Percentiles rank a stretch among this genome's conserved stretches.
Evolutionary conservation across 1,284 basidiomycete species (phyloP).

Genomic region (Psilocybe mexicana): DNA sequence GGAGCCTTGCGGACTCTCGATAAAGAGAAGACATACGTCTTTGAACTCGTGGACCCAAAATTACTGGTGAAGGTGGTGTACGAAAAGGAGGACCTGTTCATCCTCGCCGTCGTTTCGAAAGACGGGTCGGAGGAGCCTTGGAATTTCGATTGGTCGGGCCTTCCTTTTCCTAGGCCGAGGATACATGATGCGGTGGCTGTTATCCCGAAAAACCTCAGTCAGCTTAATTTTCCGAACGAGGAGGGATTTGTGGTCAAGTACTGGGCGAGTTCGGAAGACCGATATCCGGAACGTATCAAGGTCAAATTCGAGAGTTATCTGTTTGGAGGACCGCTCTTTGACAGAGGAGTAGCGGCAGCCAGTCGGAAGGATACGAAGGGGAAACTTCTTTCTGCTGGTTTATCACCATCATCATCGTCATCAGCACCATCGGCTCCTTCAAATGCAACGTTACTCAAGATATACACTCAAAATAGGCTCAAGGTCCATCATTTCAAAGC

Average conservation of each 20-base stretch:
- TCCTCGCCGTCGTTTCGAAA: conserved; percentile 20
- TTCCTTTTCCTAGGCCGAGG: conserved; percentile 21
- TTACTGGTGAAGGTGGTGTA: conserved; percentile 23
- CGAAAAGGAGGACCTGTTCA: conserved; percentile 13
- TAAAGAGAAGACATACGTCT: conserved; percentile 22
- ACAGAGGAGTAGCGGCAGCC: background rate
- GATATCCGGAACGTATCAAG: conserved; percentile 23
- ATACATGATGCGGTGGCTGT: conserved; percentile 5
- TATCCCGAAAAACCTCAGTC: conserved; percentile 14
- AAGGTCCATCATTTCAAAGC: conserved; percentile 16
- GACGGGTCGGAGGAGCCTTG: conserved; percentile 19
- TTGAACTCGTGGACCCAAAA: conserved; percentile 23
- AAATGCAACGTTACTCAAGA: conserved; percentile 9
- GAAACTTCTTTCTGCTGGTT: no score
- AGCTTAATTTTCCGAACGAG: conserved; percentile 21
- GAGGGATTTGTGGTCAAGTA: conserved; percentile 26
- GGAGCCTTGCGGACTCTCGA: conserved; percentile 17
- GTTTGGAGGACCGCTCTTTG: background rate
- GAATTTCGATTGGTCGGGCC: conserved; percentile 14
- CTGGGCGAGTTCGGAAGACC: conserved; percentile 20
- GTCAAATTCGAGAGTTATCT: conserved; percentile 26
- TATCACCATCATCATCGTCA: background rate
- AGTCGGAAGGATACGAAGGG: no score
- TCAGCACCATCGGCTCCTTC: conserved; percentile 11
- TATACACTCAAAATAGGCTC: conserved; percentile 11